These are phyloP conservation scores for Pisolithus orientalis DNA, from an alignment of 768 basidiomycete species.

Conservation along the genomic window DNA sequence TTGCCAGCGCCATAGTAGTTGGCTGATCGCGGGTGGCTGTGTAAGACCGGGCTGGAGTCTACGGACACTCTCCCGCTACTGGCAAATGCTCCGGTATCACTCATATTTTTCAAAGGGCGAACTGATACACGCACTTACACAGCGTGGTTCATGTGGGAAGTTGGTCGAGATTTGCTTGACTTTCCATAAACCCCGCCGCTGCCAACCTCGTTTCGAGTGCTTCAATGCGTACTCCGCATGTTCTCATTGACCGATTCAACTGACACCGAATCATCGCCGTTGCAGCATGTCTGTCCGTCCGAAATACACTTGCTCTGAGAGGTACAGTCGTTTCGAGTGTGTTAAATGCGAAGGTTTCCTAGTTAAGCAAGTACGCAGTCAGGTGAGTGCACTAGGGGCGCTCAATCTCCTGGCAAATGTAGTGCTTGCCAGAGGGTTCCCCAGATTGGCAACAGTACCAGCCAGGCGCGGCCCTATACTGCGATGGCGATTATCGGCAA, in stretches of 20 bases:
- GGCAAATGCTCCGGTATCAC: too few relatives aligned
- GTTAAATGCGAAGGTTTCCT: neutral
- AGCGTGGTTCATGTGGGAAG: neutral
- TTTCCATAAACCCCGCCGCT: constrained; percentile 16
- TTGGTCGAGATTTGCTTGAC: neutral
- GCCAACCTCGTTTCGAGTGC: constrained; percentile 21
- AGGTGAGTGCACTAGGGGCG: too few relatives aligned
- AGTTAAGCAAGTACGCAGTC: neutral
- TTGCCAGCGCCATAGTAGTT: too few relatives aligned
- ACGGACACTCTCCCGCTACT: too few relatives aligned
- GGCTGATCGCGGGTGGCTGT: too few relatives aligned
- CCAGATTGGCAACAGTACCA: too few relatives aligned
- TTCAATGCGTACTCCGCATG: constrained; percentile 30
- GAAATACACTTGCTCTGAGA: neutral
- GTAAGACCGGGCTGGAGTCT: too few relatives aligned
- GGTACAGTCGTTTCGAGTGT: neutral
- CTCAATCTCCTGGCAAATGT: too few relatives aligned
- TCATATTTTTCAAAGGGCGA: too few relatives aligned
- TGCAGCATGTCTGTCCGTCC: neutral
- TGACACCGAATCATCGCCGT: neutral
- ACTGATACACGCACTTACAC: neutral
- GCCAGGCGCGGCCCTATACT: neutral
- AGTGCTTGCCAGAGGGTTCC: too few relatives aligned
- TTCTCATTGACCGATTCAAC: constrained; percentile 8
- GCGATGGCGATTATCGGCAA: neutral